Base-by-base conservation (phyloP, 2,329 filamentous ascomycete genomes). In the Ceratocystiopsis brevicomis region DNA sequence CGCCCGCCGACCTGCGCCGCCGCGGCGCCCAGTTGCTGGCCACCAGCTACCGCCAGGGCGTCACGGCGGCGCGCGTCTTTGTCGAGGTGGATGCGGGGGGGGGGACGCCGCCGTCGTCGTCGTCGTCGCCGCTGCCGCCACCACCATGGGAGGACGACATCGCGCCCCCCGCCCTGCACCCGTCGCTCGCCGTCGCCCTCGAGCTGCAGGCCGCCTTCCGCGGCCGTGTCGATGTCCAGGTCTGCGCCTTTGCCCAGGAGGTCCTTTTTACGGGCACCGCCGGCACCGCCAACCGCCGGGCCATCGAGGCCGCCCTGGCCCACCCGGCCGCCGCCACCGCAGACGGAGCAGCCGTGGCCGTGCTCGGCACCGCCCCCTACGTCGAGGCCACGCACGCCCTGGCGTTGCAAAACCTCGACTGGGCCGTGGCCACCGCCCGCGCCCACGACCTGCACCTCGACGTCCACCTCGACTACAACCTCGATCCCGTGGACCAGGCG, bases 161-260 rank as follows among this genome's bases (percentile, higher is more conserved):
- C 19, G 19, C 19, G 4, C 4, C 25, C 5, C 25, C 25, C 8
- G 25, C 25, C 25, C 25, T 30, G 6, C 25, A 30, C 10, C 25
- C 25, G 25, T 30, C 25, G 25, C 57, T 68, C 44, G 61, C 69
- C 37, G 71, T 69, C 2, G 78, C 73, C 0, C 53, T 76, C 21
- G 59, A 57, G 32, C 61, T 84, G 39, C 76, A 76, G 55, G 51
- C 61, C 3, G 59, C 68, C 42, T 78, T 72, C 54, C 53, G 57
- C 12, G 61, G 66, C 17, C 57, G 62, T 9, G 71, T 78, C 47
- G 59, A 69, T 8, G 58, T 84, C 6, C 79, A 84, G 55, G 66
- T 85, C 4, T 81, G 75, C 51, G 71, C 69, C 1, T 84, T 83
- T 58, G 79, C 79, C 8, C 79, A 84, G 52, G 69, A 82, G 43